Base-by-base conservation (phyloP, 1,139 yeast genomes). In the Kodamaea sp. region DNA sequence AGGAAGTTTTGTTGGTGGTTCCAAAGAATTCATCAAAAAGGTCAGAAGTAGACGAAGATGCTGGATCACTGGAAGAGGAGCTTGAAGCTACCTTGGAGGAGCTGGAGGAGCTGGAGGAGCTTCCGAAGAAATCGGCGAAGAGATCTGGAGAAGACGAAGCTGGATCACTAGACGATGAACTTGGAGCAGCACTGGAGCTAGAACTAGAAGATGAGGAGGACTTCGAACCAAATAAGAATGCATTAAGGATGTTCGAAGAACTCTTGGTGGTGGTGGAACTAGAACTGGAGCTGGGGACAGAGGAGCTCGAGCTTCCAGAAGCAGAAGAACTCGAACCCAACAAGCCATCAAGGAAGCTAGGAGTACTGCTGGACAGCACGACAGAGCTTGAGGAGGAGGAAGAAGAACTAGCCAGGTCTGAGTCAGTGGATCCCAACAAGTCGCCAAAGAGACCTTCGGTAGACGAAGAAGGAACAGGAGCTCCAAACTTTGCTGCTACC, bases 211-310 rank as follows among this genome's bases (percentile, higher is more conserved):
- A 25, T 22, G 28, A 26, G 27, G 39, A 35, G 23, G 38, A 30
- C 23, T 27, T 34, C 15, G 29, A 29, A 22, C 32, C 31, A 22
- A 26, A 26, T 16, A 22, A 28, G 19, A 21, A 19, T n/a, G 12
- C 10, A 11, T 28, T 22, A n/a, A 28, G 9, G n/a, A n/a, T n/a
- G 21, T 13, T 12, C 4, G 31, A 28, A n/a, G 31, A 15, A 22
- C 31, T 28, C 26, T 22, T 15, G 15, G 31, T 28, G 16, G 31
- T 18, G 4, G 29, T 27, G 15, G 13, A 23, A 18, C 9, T 33
- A 19, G 37, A 29, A 11, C 39, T 29, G 20, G 42, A 37, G 28
- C 38, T 36, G 30, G 42, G 31, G 28, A 37, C 28, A 21, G 47
- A 31, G 15, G 26, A 12, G 32, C 21, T 25, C 12, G 32, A 26